These are phyloP conservation scores for Termitomyces sp. DNA, from an alignment of 768 basidiomycete genomes.

Conservation along the genomic window DNA sequence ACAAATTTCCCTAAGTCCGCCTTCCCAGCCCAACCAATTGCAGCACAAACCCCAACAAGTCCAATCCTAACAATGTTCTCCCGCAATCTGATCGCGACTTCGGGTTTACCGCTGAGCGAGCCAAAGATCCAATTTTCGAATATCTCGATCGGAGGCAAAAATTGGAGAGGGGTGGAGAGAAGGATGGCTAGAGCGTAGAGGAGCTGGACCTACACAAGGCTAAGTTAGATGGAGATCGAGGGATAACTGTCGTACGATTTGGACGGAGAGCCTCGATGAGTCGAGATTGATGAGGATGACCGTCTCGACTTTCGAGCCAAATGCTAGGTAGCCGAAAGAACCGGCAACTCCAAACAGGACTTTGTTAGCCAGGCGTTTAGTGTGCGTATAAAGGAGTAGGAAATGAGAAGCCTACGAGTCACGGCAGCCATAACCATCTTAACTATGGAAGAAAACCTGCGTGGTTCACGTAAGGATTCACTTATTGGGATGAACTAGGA, in stretches of 20 bases:
- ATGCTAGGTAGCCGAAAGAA: slow-evolving; percentile 80
- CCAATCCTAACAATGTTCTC: slow-evolving; percentile 84
- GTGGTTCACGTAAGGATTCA: slow-evolving; percentile 93
- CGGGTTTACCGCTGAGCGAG: slow-evolving; percentile 74
- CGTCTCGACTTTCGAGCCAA: slow-evolving; percentile 82
- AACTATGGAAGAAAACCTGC: slow-evolving; percentile 83
- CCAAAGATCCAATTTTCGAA: slow-evolving; percentile 92
- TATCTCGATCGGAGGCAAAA: slow-evolving; percentile 96
- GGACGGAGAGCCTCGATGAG: slow-evolving; percentile 76
- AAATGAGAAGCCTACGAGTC: slow-evolving; percentile 38
- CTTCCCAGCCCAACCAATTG: slow-evolving; percentile 79
- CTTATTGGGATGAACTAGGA: slow-evolving; percentile 86
- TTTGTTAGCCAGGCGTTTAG: slow-evolving; percentile 13
- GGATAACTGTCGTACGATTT: slow-evolving; percentile 52
- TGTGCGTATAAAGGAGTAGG: neutral
- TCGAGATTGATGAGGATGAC: slow-evolving; percentile 95
- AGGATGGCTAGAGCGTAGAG: slow-evolving; percentile 90
- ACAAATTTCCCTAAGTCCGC: slow-evolving; percentile 94
- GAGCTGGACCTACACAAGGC: slow-evolving; percentile 57
- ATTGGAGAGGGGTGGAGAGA: slow-evolving; percentile 89
- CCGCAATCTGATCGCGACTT: slow-evolving; percentile 83
- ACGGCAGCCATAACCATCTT: slow-evolving; percentile 88
- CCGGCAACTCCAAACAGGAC: slow-evolving; percentile 87
- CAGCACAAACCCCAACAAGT: slow-evolving; percentile 72
- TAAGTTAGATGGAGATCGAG: slow-evolving; percentile 4